Evolutionary conservation across 176 grass and related monocot species (phyloP).

Genomic region (Phyllostachys edulis): DNA sequence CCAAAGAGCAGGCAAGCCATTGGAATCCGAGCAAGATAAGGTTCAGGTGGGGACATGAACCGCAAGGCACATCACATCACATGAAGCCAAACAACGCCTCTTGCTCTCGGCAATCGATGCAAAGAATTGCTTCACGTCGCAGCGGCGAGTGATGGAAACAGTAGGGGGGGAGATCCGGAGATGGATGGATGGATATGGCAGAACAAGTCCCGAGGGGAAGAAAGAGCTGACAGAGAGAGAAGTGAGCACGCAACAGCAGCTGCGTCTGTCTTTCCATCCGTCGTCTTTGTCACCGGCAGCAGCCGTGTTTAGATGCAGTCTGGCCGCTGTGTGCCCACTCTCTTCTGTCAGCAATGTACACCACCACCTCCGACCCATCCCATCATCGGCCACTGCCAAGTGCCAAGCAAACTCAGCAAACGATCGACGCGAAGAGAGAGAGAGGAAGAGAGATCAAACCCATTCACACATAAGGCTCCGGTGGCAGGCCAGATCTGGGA

Average conservation of each 20-base stretch:
- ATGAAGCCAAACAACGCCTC: background rate
- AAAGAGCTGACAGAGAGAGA: conserved; percentile 59
- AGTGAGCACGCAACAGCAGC: conserved; percentile 68
- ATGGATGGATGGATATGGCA: conserved; percentile 3
- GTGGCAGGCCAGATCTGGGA: conserved; percentile 24
- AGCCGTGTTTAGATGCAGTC: conserved; percentile 36
- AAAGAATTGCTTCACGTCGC: conserved; percentile 4
- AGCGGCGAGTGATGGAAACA: background rate
- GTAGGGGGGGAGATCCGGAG: conserved; percentile 1
- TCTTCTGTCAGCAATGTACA: conserved; percentile 60
- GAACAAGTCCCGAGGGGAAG: conserved; percentile 40
- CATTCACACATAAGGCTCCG: background rate
- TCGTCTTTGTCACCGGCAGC: conserved; percentile 8
- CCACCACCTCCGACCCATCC: conserved; percentile 5
- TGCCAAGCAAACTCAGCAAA: background rate
- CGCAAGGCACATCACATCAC: background rate
- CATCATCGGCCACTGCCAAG: conserved; percentile 19
- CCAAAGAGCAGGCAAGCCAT: conserved; percentile 21
- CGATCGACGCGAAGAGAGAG: conserved; percentile 12
- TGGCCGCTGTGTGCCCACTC: conserved; percentile 67
- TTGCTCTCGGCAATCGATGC: conserved; percentile 21
- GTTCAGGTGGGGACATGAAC: conserved; percentile 17
- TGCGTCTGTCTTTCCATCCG: conserved; percentile 28
- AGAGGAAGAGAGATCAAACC: background rate
- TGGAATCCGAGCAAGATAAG: conserved; percentile 49